phyloP scores from a whole-genome alignment of 202 grass and related monocot genomes.

The Schoenoplectus tabernaemontani region DNA sequence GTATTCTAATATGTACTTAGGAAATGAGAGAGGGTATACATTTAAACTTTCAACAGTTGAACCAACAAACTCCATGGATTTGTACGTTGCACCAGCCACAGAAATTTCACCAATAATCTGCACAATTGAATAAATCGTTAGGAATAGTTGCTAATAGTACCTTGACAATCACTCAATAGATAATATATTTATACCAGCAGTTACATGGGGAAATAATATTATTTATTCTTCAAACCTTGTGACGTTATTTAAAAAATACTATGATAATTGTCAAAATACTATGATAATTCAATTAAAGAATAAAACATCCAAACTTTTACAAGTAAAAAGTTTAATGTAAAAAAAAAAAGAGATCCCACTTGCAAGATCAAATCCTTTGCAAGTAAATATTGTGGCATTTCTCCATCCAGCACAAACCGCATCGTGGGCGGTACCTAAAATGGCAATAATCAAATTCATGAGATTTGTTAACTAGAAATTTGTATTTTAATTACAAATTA shows the following conservation, averaged over 20 bases:
- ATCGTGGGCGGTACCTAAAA: slow-evolving; percentile 77
- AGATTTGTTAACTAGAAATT: not conserved
- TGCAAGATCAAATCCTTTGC: slow-evolving; percentile 99
- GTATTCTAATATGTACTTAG: slow-evolving; percentile 23
- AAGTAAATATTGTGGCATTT: slow-evolving; percentile 93
- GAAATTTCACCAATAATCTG: slow-evolving; percentile 95
- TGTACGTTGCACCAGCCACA: slow-evolving; percentile 91
- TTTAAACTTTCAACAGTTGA: slow-evolving; percentile 77
- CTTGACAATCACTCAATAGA: not conserved
- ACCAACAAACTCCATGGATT: slow-evolving; percentile 98
- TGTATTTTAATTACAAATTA: not conserved
- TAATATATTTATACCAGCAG: not conserved
- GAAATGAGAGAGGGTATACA: slow-evolving; percentile 33
- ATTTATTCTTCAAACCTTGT: not conserved
- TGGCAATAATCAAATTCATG: slow-evolving; percentile 29
- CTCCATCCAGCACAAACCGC: slow-evolving; percentile 73
- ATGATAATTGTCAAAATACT: not conserved
- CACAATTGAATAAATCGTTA: slow-evolving; percentile 13
- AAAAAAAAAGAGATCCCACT: slow-evolving; percentile 49
- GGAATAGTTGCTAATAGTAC: not conserved
- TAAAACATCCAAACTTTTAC: not conserved
- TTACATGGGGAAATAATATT: not conserved
- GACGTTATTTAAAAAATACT: too few species aligned
- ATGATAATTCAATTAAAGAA: not conserved
- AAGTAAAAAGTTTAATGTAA: not conserved